Evolutionary conservation across 345 rosid genomes (phyloP).

Genomic region (Lumnitzera littorea): DNA sequence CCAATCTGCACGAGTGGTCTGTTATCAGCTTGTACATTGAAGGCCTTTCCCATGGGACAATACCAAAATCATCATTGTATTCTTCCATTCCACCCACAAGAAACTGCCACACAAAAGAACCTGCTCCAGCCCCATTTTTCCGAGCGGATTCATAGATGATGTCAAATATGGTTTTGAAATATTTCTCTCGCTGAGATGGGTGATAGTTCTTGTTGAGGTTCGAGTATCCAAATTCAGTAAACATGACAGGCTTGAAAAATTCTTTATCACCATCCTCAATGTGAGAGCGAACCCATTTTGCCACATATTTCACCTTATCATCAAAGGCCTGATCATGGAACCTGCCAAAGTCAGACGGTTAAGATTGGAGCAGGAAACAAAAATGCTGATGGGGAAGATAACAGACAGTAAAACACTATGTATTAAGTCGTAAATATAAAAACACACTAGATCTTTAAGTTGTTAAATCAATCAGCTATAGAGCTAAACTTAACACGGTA

Average conservation of each 20-base stretch:
- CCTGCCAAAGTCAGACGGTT: constrained; percentile 30
- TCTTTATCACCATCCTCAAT: constrained; percentile 80
- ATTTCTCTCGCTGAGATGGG: constrained; percentile 54
- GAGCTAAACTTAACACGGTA: not conserved
- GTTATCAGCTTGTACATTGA: constrained; percentile 46
- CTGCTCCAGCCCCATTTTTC: constrained; percentile 69
- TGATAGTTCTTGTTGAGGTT: constrained; percentile 68
- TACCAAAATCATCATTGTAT: constrained; percentile 74
- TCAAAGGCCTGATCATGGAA: constrained; percentile 51
- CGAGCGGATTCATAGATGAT: constrained; percentile 61
- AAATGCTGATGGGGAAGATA: no score
- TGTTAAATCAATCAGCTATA: not conserved
- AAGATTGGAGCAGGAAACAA: no score
- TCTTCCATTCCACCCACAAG: constrained; percentile 78
- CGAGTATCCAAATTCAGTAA: constrained; percentile 79
- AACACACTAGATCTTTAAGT: constrained; percentile 3
- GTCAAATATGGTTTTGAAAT: constrained; percentile 51
- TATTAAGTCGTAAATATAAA: not conserved
- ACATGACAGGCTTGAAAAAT: constrained; percentile 71
- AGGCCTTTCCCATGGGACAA: constrained; percentile 70
- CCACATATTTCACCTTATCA: constrained; percentile 55
- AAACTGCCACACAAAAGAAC: constrained; percentile 78
- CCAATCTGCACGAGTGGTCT: constrained; percentile 69
- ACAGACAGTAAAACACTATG: no score
- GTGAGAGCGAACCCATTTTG: constrained; percentile 83